Evolutionary conservation across 1,284 basidiomycete genomes (phyloP).

Genomic region (Ustilago shanxiensis): DNA sequence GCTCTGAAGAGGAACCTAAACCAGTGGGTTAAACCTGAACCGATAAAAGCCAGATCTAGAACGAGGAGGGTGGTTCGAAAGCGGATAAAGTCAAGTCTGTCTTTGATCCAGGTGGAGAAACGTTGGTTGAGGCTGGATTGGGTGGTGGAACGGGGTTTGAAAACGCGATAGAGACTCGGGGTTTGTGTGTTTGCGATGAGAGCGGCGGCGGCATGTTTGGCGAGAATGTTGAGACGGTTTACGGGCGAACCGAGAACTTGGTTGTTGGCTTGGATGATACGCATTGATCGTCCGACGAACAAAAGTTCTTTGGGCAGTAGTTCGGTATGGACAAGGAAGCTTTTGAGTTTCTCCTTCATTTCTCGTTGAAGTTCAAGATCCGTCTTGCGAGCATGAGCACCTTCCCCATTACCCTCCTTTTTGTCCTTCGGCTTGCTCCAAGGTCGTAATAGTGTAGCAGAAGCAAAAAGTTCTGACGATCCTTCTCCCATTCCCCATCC

Average conservation of each 20-base stretch:
- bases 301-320: conserved; percentile 64
- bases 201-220: conserved; percentile 61
- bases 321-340: conserved; percentile 62
- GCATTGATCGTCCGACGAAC: conserved; percentile 61
- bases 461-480: conserved; percentile 60
- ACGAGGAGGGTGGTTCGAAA: conserved; percentile 58
- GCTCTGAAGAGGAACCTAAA: conserved; percentile 34
- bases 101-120: conserved; percentile 43
- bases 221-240: conserved; percentile 66
- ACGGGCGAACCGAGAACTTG: conserved; percentile 65
- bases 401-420: conserved; percentile 13
- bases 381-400: conserved; percentile 39
- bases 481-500: conserved; percentile 64
- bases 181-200: conserved; percentile 47
- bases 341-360: conserved; percentile 60
- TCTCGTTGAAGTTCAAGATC: conserved; percentile 52
- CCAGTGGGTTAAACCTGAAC: conserved; percentile 46
- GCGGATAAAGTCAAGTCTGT: conserved; percentile 50
- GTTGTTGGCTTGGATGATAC: conserved; percentile 66
- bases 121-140: conserved; percentile 19
- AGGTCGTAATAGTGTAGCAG: conserved; percentile 59
- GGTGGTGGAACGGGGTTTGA: conserved; percentile 23
- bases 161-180: conserved; percentile 48
- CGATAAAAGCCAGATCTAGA: conserved; percentile 56
- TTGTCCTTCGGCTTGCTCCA: conserved; percentile 58